Percentiles rank a stretch among this genome's conserved stretches.
Conservation (phyloP, 2,329 filamentous ascomycete species). For the Grosmannia penicillata region DNA sequence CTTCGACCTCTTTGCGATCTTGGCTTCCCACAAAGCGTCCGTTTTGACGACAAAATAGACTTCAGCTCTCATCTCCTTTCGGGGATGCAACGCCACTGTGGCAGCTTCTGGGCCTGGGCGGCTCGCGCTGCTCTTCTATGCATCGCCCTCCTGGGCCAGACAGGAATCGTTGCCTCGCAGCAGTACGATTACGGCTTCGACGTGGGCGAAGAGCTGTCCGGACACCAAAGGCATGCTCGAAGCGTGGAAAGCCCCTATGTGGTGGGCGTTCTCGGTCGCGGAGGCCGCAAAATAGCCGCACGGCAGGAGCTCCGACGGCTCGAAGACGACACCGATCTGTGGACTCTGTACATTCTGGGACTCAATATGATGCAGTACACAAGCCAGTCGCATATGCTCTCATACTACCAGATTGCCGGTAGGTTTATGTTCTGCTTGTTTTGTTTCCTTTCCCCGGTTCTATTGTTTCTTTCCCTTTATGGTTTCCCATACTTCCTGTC, state of each 20-base stretch:
- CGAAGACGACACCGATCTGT: conserved; percentile 46
- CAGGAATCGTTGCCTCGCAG: too few relatives aligned
- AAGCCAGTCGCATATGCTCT: conserved; percentile 46
- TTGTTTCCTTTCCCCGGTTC: conserved; percentile 1
- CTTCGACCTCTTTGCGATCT: too few relatives aligned
- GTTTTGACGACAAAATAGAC: too few relatives aligned
- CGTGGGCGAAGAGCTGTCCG: conserved; percentile 19
- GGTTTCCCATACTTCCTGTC: too few relatives aligned
- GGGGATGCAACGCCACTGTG: too few relatives aligned
- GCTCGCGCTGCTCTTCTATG: neutral
- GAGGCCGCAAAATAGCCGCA: conserved; percentile 19
- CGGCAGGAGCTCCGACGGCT: conserved; percentile 57
- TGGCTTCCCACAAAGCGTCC: too few relatives aligned
- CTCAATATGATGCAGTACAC: conserved; percentile 57
- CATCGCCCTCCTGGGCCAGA: conserved; percentile 6
- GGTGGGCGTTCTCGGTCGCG: conserved; percentile 25
- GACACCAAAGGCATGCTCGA: conserved; percentile 20
- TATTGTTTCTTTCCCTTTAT: neutral
- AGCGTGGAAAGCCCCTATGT: conserved; percentile 19
- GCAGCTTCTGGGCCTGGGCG: too few relatives aligned
- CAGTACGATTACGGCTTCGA: conserved; percentile 42
- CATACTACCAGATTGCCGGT: conserved; percentile 71
- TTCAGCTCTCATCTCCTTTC: too few relatives aligned
- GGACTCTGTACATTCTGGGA: conserved; percentile 65
- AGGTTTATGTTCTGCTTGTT: conserved; percentile 25